These are phyloP conservation scores for Clitopilus hobsonii DNA, from an alignment of 768 basidiomycete genomes.

Conservation along the genomic window DNA sequence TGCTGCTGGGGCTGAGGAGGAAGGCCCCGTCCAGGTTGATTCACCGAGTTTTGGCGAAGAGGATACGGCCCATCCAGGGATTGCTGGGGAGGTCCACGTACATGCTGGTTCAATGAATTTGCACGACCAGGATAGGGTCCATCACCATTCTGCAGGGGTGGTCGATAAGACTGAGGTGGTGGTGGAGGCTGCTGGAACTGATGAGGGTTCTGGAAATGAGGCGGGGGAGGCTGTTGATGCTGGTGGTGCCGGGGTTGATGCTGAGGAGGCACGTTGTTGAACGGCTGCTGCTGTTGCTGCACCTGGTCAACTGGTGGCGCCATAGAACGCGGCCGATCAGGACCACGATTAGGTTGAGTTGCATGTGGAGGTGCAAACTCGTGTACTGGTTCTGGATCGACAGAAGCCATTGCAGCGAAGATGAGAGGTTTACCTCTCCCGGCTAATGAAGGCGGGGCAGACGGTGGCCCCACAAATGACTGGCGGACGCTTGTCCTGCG, in stretches of 20 bases:
- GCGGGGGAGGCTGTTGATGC: not conserved
- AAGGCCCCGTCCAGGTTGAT: not conserved
- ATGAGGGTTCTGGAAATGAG: conserved; percentile 1
- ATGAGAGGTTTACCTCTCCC: conserved; percentile 59
- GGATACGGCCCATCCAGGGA: not conserved
- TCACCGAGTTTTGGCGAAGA: not conserved
- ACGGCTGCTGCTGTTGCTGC: not conserved
- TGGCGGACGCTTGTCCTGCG: conserved; percentile 18
- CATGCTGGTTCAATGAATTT: too few relatives aligned
- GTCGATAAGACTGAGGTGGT: not conserved
- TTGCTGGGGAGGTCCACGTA: too few relatives aligned
- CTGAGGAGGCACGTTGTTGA: not conserved
- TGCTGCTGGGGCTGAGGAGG: not conserved
- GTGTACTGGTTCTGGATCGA: conserved; percentile 12
- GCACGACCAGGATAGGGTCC: too few relatives aligned
- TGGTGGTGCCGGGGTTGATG: conserved; percentile 1
- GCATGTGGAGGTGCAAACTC: not conserved
- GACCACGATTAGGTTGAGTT: not conserved
- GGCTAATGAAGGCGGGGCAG: too few relatives aligned
- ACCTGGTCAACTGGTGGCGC: not conserved
- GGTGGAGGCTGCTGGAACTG: conserved; percentile 3
- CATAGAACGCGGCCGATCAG: not conserved
- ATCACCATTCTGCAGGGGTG: too few relatives aligned
- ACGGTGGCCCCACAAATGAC: conserved; percentile 9
- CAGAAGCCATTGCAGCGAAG: conserved; percentile 51